Evolutionary conservation across 2,329 filamentous ascomycete genomes (phyloP), one percentile per base, ranked within the genome.

Genomic region (Elsinoe perseae): DNA sequence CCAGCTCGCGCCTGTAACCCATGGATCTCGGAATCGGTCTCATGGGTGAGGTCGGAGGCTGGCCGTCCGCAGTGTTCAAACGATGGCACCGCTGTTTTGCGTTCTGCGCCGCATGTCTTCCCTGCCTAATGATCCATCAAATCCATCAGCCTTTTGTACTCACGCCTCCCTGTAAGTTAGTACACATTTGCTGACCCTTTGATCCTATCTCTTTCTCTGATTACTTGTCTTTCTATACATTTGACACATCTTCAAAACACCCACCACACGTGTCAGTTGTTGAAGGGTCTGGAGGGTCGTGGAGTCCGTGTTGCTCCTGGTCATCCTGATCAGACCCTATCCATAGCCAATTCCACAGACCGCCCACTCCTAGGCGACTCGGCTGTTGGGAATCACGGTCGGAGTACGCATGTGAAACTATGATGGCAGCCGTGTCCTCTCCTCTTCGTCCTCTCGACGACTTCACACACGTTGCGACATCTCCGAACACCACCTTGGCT

Each of bases 381-480:
- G 25, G 44, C 48, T 52, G 48, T 52, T 52, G 48, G 48, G 25
- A 28, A 52, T 27, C 10, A 38, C 14, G 16, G 28, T 36, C 38
- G 44, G 44, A 38, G 30, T n/a, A 23, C 48, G 18, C 30, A 52
- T 52, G 48, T 52, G 48, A 52, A 52, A 52, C 48, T 36, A 52
- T 9, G 18, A 52, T 52, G 48, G 48, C 48, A 52, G 48, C 48
- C 48, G 48, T 52, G 48, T 52, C 48, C 18, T 36, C 30, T 52
- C 28, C 48, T 52, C 32, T 25, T 25, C 20, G 32, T 52, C 10
- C 48, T 38, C 25, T 36, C 28, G 28, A 52, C 30, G 20, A 20
- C 48, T 52, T 38, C 48, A 36, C 48, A 52, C 48, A 52, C 48
- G 48, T 52, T 52, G 30, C 48, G 30, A n/a, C 25, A 52, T 52